Base-by-base conservation (phyloP, 2,329 filamentous ascomycete genomes). In the Clarireedia hainanense region DNA sequence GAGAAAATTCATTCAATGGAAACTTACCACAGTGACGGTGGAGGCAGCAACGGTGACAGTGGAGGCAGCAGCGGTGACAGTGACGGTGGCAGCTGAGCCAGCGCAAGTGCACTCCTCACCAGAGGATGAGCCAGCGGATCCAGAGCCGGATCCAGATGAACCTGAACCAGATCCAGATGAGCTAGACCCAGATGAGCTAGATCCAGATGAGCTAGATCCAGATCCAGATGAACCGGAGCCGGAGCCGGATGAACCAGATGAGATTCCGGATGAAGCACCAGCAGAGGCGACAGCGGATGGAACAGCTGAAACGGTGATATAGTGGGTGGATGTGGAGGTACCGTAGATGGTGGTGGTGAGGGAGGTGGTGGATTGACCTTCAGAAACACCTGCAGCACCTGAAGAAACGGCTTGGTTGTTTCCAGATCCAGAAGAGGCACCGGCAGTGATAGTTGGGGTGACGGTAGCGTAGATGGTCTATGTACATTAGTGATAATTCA, bases 1-100 rank as follows among this genome's bases (percentile, higher is more conserved):
- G 6, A 2, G 12, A 17, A 56, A 52, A 52, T 46, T 6, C n/a
- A n/a, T 36, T 34, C 37, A 36, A 14, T 23, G 7, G 6, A 23
- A 37, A 62, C 64, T 52, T 64, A 67, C 65, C 9, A 66, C 64
- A 34, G 67, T 68, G 58, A 65, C 63, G 43, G 65, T 67, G 20
- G 65, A 64, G 14, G 67, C 66, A 37, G 63, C 64, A 26, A 64
- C 58, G 5, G 49, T 54, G 23, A 54, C 52, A 48, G 67, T 69
- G 15, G 20, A 20, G 20, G 67, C 66, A 37, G 63, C 64, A 26
- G 65, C 58, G 5, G 49, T 54, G 23, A 54, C 52, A 48, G 67
- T 69, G 15, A 64, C 65, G 27, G 65, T 60, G 7, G 55, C 61
- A 45, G 61, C 61, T 43, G 23, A 48, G 23, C 37, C 50, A 27